Evolutionary conservation across 805 yeast genomes (phyloP).

Genomic region (Candida coleopterorum): DNA sequence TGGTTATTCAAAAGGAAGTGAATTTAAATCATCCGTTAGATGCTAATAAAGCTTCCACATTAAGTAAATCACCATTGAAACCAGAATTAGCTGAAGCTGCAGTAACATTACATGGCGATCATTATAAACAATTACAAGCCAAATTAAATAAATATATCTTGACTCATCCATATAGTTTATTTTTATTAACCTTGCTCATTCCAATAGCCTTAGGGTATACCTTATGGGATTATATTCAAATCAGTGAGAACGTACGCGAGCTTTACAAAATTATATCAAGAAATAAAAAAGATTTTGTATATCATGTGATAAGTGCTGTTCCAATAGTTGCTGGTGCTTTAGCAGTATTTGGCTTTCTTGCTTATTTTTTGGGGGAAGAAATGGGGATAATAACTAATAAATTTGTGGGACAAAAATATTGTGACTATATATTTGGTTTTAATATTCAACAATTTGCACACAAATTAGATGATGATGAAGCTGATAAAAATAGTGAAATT

Average conservation of each 20-base stretch:
- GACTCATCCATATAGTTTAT: conserved; percentile 41
- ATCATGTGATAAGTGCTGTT: conserved; percentile 21
- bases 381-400: conserved; percentile 35
- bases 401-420: conserved; percentile 19
- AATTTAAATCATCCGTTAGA: conserved; percentile 54
- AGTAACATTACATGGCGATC: conserved; percentile 61
- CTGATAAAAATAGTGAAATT: conserved; percentile 43
- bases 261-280: conserved; percentile 19
- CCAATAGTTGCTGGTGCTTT: conserved; percentile 37
- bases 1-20: conserved; percentile 43
- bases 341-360: conserved; percentile 36
- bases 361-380: conserved; percentile 41
- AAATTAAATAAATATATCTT: conserved; percentile 41
- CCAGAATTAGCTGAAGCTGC: conserved; percentile 61
- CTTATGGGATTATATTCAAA: conserved; percentile 25
- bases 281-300: conserved; percentile 20
- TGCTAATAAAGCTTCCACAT: conserved; percentile 45
- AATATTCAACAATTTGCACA: conserved; percentile 47
- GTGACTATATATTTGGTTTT: conserved; percentile 42
- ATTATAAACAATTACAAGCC: conserved; percentile 44
- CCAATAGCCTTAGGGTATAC: conserved; percentile 17
- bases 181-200: conserved; percentile 17
- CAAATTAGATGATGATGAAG: conserved; percentile 15
- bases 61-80: conserved; percentile 43
- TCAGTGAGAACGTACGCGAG: conserved; percentile 27